Base-by-base conservation (phyloP, 2,329 filamentous ascomycete species). In the Sporothrix variecibatus region DNA sequence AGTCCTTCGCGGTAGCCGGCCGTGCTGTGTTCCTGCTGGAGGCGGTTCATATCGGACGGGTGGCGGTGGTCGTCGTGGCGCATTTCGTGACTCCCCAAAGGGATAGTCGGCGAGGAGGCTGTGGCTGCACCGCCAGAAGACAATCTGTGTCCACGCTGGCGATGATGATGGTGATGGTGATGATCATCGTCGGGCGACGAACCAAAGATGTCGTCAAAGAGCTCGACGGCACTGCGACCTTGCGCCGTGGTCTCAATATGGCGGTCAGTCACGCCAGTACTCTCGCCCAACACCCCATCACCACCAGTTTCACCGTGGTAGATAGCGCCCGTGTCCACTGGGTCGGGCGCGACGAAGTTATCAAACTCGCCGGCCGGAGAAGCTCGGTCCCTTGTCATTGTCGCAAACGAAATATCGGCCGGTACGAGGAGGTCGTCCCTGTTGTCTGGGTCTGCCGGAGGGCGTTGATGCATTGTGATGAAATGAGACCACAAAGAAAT, bases 1-100 rank as follows among this genome's bases (percentile, higher is more conserved):
- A 98, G 88, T 62, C 95, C 96, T 79, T 98, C 95, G 75, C 95
- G 92, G 83, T 98, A 98, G 26, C 96, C 96, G 53, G 93, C 91
- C 8, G 93, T 98, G 71, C 90, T 88, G 81, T 97, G 94, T 73
- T 93, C 91, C 58, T 89, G 87, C 78, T 92, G 90, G 20, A 97
- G 87, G 31, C 92, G 90, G 26, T 88, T 90, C 70, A 96, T 88
- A 78, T 97, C 94, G 80, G 85, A 88, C 43, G 84, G 85, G 72
- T 89, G 85, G 71, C 78, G 72, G 53, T 62, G 72, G 46, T 2
- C 67, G 49, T 40, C 56, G 49, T 46, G 17, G n/a, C 43, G 38
- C 4, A 40, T 26, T 34, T 34, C 34, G 34, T 8, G 4, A 34
- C 34, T 8, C 34, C 34, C 34, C 34, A 34, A 34, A 17, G 65